phyloP scores from a whole-genome alignment of 495 filamentous ascomycete species.

The Cercophora sp. region DNA sequence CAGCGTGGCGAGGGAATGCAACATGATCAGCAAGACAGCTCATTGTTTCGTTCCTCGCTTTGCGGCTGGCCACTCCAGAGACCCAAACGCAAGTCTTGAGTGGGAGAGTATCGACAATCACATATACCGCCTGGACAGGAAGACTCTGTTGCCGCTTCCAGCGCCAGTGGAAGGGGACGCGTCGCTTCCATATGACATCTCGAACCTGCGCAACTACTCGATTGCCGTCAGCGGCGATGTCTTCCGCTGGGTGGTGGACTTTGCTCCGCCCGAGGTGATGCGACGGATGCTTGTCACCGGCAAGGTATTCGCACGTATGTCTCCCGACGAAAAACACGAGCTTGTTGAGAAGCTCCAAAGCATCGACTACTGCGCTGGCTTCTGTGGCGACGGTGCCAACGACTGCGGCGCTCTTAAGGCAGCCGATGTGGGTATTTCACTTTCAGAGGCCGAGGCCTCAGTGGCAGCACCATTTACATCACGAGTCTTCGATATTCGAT shows the following conservation, averaged over 20 bases:
- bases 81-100: constrained; percentile 62
- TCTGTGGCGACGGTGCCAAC: constrained; percentile 97
- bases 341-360: constrained; percentile 95
- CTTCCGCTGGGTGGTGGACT: constrained; percentile 95
- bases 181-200: constrained; percentile 78
- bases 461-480: constrained; percentile 98
- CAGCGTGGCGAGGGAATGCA: constrained; percentile 91
- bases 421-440: constrained; percentile 96
- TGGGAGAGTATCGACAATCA: constrained; percentile 95
- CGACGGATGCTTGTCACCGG: constrained; percentile 82
- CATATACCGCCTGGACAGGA: constrained; percentile 67
- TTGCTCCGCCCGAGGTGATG: constrained; percentile 70
- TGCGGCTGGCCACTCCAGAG: constrained; percentile 65
- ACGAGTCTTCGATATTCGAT: constrained; percentile 91
- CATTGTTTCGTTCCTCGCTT: constrained; percentile 94
- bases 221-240: constrained; percentile 88
- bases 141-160: constrained; percentile 73
- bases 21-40: constrained; percentile 71
- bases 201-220: constrained; percentile 75
- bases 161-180: constrained; percentile 66
- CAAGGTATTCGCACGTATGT: constrained; percentile 97
- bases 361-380: constrained; percentile 92
- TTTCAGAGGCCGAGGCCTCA: constrained; percentile 96
- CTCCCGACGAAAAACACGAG: constrained; percentile 98
- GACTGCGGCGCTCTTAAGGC: constrained; percentile 97